Conservation (phyloP, 2,329 filamentous ascomycete species). For the Pyrenophora graminea region DNA sequence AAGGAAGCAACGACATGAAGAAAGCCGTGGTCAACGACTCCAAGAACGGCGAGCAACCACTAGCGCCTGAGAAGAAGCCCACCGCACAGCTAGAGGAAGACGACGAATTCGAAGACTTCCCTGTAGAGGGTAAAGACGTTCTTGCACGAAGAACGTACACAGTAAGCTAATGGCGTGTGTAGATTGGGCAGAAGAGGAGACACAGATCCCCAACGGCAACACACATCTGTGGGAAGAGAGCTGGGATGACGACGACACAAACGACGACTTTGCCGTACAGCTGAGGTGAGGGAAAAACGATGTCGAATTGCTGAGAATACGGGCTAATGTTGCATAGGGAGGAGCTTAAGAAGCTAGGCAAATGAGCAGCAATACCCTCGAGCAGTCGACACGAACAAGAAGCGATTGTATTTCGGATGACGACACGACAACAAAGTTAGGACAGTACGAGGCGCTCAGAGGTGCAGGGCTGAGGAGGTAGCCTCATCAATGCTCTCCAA, state of each 20-base stretch:
- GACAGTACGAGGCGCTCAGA: background rate
- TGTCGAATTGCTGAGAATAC: background rate
- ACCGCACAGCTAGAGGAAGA: slow-evolving; percentile 83
- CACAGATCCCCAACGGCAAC: slow-evolving; percentile 75
- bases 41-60: slow-evolving; percentile 48
- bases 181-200: slow-evolving; percentile 92
- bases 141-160: background rate
- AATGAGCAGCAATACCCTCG: slow-evolving; percentile 43
- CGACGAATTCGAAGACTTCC: slow-evolving; percentile 99
- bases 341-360: slow-evolving; percentile 93
- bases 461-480: background rate
- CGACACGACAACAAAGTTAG: background rate
- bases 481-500: background rate
- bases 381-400: slow-evolving; percentile 1
- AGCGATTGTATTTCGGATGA: slow-evolving; percentile 1
- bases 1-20: slow-evolving; percentile 45
- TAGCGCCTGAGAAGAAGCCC: slow-evolving; percentile 61
- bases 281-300: slow-evolving; percentile 69
- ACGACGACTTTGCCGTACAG: slow-evolving; percentile 93
- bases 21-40: slow-evolving; percentile 47
- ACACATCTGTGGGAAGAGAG: slow-evolving; percentile 98
- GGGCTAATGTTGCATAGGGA: slow-evolving; percentile 59
- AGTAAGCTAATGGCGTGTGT: slow-evolving; percentile 13
- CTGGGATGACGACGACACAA: slow-evolving; percentile 98
- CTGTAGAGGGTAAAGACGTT: slow-evolving; percentile 74